phyloP scores from a whole-genome alignment of 306 rosid genomes.

The Oxytropis ochrocephala region DNA sequence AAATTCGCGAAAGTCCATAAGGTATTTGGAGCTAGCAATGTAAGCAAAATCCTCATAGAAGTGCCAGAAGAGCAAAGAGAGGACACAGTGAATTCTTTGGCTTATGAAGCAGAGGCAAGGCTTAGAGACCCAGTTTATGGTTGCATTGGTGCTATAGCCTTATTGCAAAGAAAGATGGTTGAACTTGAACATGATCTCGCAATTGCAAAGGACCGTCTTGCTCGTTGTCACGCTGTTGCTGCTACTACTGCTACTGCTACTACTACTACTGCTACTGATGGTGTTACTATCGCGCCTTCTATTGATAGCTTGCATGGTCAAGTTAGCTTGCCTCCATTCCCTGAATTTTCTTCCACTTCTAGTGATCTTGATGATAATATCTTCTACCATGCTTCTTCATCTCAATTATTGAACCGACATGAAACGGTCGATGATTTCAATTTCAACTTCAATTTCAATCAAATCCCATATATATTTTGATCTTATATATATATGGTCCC shows the following conservation, averaged over 20 bases:
- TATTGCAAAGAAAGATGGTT: conserved; percentile 61
- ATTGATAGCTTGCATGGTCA: conserved; percentile 20
- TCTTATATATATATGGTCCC: neutral
- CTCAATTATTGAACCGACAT: conserved; percentile 37
- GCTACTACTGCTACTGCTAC: neutral
- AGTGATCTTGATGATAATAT: conserved; percentile 37
- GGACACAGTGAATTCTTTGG: conserved; percentile 79
- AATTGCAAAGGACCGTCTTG: conserved; percentile 81
- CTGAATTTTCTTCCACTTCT: conserved; percentile 33
- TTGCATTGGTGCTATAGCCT: conserved; percentile 85
- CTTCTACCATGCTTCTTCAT: conserved; percentile 34
- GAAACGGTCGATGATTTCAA: conserved; percentile 45
- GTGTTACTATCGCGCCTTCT: neutral
- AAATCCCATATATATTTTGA: conserved; percentile 50
- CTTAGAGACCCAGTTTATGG: conserved; percentile 87
- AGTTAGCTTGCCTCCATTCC: conserved; percentile 33
- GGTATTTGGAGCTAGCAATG: conserved; percentile 96
- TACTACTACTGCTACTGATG: neutral
- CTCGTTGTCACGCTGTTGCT: conserved; percentile 36
- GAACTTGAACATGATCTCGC: conserved; percentile 78
- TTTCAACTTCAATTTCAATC: conserved; percentile 1
- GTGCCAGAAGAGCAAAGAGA: conserved; percentile 80
- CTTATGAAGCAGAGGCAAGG: conserved; percentile 83
- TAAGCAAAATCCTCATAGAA: conserved; percentile 77
- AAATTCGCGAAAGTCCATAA: conserved; percentile 89